Evolutionary conservation across 805 yeast genomes (phyloP).

Genomic region (Myxozyma geophila): DNA sequence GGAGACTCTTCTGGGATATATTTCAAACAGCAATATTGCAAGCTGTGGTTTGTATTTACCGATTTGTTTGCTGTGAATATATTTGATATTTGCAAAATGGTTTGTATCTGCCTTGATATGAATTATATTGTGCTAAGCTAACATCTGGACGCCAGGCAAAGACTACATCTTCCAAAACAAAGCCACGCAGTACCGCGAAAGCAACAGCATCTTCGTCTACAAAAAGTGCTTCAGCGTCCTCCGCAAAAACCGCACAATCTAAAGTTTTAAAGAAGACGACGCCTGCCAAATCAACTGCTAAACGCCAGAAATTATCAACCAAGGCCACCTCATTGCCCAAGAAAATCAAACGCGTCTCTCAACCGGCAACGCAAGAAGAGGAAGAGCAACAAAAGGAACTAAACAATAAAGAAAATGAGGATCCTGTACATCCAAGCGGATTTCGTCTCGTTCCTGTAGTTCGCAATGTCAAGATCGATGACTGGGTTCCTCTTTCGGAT

Average conservation of each 20-base stretch:
- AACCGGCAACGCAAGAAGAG: background rate
- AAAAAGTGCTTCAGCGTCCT: background rate
- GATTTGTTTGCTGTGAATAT: background rate
- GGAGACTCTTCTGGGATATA: background rate
- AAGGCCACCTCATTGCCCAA: background rate
- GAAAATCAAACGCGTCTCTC: background rate
- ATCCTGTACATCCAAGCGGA: background rate
- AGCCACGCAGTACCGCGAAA: background rate
- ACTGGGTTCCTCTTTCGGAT: conserved; percentile 23
- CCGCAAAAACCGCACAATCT: background rate
- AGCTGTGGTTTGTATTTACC: background rate
- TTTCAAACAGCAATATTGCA: background rate
- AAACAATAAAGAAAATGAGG: background rate
- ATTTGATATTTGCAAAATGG: background rate
- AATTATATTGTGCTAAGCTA: background rate
- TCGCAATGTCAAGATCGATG: conserved; percentile 16
- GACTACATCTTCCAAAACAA: background rate
- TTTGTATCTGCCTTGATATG: no score
- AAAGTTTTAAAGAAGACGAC: background rate
- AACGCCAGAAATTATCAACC: background rate
- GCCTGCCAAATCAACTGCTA: background rate
- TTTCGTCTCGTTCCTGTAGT: conserved; percentile 13
- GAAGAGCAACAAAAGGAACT: background rate
- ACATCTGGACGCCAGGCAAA: background rate
- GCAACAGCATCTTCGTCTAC: background rate